Percentiles rank a stretch among this genome's conserved stretches.
Evolutionary conservation across 2,329 filamentous ascomycete species (phyloP).

Genomic region (Daldinia sp.): DNA sequence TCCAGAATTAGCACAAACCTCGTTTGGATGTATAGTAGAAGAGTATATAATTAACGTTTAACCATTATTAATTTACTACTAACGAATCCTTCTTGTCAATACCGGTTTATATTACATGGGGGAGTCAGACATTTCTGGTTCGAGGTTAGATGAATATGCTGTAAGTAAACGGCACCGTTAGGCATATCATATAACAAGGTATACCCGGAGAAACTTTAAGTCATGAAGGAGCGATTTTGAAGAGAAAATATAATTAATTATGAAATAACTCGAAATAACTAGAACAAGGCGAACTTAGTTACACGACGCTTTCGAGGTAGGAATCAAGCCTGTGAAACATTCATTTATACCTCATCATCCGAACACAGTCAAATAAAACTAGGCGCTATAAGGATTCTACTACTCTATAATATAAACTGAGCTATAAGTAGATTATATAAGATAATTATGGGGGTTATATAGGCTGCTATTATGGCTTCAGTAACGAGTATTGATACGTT

Average conservation of each 20-base stretch:
- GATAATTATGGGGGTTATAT: background rate
- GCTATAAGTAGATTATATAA: background rate
- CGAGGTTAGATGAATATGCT: background rate
- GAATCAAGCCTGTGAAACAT: background rate
- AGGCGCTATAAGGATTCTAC: background rate
- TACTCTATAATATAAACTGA: background rate
- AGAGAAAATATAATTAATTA: background rate
- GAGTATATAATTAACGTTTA: background rate
- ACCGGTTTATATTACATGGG: background rate
- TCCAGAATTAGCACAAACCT: conserved; percentile 28
- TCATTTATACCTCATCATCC: background rate
- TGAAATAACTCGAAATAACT: background rate
- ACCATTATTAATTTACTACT: conserved; percentile 10
- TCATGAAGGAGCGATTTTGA: background rate
- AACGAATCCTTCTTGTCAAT: conserved; percentile 7
- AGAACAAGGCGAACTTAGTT: background rate
- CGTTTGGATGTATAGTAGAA: conserved; percentile 16
- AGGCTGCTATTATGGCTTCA: background rate
- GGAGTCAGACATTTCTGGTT: conserved; percentile 2
- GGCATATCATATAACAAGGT: background rate
- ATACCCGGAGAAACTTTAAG: background rate
- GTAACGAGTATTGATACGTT: background rate
- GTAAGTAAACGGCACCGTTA: conserved; percentile 9
- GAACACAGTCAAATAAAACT: background rate
- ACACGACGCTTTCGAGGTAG: background rate